Conservation (phyloP, 2,329 filamentous ascomycete genomes). For the Ambrosiella beaveri region DNA sequence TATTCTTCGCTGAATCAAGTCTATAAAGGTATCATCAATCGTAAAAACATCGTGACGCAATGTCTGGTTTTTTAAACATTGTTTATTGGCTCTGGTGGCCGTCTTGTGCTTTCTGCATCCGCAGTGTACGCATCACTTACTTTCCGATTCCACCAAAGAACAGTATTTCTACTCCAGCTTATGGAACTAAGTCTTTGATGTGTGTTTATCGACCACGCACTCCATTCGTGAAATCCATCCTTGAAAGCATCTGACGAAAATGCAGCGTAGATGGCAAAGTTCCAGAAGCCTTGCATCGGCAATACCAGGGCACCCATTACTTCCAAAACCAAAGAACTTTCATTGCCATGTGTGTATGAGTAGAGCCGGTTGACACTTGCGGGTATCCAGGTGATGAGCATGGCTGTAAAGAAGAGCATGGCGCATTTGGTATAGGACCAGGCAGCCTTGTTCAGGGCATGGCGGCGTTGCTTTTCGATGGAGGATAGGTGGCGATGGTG, state of each 20-base stretch:
- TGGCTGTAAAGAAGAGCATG: conserved; percentile 46
- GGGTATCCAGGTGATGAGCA: conserved; percentile 52
- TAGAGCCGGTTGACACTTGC: conserved; percentile 57
- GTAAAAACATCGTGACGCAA: no score
- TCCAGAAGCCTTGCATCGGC: conserved; percentile 65
- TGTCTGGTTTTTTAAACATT: no score
- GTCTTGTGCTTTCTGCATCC: no score
- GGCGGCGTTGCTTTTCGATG: conserved; percentile 12
- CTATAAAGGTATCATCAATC: no score
- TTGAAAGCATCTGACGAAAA: conserved; percentile 44
- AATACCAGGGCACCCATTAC: conserved; percentile 53
- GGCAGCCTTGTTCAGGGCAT: conserved; percentile 38
- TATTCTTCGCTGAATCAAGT: no score
- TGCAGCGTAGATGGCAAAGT: conserved; percentile 50
- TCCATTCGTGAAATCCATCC: conserved; percentile 4
- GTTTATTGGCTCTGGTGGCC: no score
- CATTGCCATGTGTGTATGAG: conserved; percentile 35
- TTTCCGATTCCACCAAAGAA: no score
- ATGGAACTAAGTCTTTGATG: no score
- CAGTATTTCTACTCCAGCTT: no score
- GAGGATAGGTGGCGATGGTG: conserved; percentile 14
- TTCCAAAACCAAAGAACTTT: conserved; percentile 37
- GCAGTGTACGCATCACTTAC: no score
- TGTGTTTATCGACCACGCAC: not conserved
- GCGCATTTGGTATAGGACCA: conserved; percentile 49